phyloP scores from a whole-genome alignment of 805 yeast genomes.

The Myxozyma sirexii region DNA sequence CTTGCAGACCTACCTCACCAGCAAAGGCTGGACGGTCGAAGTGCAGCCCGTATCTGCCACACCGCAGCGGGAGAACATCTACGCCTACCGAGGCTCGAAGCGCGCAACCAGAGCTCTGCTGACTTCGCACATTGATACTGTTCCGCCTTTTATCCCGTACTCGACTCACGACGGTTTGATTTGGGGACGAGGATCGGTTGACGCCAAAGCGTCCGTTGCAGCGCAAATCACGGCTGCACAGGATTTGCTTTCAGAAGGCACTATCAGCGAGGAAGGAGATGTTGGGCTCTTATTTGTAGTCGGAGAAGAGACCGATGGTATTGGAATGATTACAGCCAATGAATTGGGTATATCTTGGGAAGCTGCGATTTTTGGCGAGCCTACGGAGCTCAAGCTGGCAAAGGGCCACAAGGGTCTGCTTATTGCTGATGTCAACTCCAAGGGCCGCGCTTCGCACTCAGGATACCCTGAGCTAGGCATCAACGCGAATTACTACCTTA shows the following conservation, averaged over 20 bases:
- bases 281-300: constrained; percentile 62
- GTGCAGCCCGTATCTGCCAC: constrained; percentile 43
- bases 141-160: constrained; percentile 66
- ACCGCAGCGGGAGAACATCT: constrained; percentile 52
- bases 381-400: constrained; percentile 69
- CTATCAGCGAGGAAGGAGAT: constrained; percentile 55
- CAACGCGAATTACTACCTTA: constrained; percentile 59
- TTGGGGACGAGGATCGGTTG: constrained; percentile 68
- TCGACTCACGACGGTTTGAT: constrained; percentile 51
- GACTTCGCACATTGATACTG: constrained; percentile 72
- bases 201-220: constrained; percentile 73
- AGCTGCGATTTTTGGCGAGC: constrained; percentile 71
- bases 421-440: constrained; percentile 21
- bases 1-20: constrained; percentile 46
- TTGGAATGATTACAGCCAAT: constrained; percentile 59
- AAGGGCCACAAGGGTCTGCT: constrained; percentile 59
- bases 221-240: constrained; percentile 59
- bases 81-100: constrained; percentile 54
- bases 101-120: constrained; percentile 55
- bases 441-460: constrained; percentile 49
- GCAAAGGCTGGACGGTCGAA: constrained; percentile 58
- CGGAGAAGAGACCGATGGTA: constrained; percentile 71
- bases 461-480: constrained; percentile 73
- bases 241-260: constrained; percentile 48
- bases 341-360: constrained; percentile 54